Conservation (phyloP, 164 flowering plant species). For the Sedum album region DNA sequence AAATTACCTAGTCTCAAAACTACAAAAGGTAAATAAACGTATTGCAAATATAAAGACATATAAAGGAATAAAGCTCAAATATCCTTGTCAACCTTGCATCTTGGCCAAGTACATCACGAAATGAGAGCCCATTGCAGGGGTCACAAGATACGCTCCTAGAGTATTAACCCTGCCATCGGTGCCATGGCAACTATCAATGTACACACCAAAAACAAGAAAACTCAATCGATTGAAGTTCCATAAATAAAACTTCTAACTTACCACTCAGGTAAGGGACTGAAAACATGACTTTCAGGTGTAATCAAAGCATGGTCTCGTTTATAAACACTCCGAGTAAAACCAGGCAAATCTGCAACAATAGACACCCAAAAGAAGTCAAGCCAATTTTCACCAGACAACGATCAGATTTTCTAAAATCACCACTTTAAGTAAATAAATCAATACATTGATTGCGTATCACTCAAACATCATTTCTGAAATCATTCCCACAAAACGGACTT, state of each 20-base stretch:
- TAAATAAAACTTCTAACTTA: conserved; percentile 17
- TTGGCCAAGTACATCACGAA: conserved; percentile 91
- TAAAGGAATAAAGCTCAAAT: not conserved
- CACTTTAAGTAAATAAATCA: not conserved
- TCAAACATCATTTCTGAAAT: not conserved
- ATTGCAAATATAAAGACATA: not conserved
- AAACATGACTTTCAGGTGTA: conserved; percentile 95
- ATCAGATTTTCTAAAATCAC: not conserved
- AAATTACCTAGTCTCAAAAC: not conserved
- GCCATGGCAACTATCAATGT: conserved; percentile 11
- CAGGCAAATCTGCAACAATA: conserved; percentile 69
- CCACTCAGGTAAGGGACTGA: conserved; percentile 90
- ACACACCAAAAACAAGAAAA: not conserved
- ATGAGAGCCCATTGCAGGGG: conserved; percentile 90
- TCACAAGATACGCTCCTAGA: conserved; percentile 78
- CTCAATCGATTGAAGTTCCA: not conserved
- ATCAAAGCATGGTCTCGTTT: conserved; percentile 80
- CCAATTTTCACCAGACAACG: not conserved
- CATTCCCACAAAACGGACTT: not conserved
- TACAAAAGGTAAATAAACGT: too few relatives aligned
- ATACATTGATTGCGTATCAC: not conserved
- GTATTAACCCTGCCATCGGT: conserved; percentile 55
- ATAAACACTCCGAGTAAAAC: conserved; percentile 93
- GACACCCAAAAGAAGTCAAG: conserved; percentile 8
- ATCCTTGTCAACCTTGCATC: conserved; percentile 58